Evolutionary conservation across 805 yeast genomes (phyloP).

Genomic region (Candida stauntonica): DNA sequence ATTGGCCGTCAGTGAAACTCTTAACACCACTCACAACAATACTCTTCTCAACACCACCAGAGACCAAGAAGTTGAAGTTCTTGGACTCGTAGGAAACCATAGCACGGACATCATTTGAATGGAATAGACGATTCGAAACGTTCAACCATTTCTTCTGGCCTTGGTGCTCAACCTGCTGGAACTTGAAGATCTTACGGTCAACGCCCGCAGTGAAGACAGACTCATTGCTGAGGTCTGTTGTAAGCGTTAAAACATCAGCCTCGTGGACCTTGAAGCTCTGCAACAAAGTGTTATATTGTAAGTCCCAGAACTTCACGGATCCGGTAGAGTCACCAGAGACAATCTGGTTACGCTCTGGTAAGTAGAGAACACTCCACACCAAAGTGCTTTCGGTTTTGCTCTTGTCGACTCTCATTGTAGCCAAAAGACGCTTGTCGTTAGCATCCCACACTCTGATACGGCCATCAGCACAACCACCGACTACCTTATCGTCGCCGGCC

Average conservation of each 20-base stretch:
- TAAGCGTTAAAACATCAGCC: constrained; percentile 81
- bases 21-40: constrained; percentile 58
- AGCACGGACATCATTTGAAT: constrained; percentile 80
- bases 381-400: constrained; percentile 80
- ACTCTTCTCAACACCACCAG: constrained; percentile 80
- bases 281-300: constrained; percentile 63
- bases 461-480: constrained; percentile 97
- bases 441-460: constrained; percentile 78
- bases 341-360: constrained; percentile 63
- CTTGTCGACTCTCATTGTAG: constrained; percentile 90
- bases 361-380: constrained; percentile 78
- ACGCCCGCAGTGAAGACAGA: constrained; percentile 85
- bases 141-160: constrained; percentile 67
- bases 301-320: constrained; percentile 88
- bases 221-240: constrained; percentile 55
- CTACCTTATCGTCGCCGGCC: constrained; percentile 57
- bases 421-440: constrained; percentile 47
- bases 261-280: constrained; percentile 84
- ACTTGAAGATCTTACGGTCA: constrained; percentile 84
- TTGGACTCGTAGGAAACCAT: constrained; percentile 67
- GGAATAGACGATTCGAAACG: constrained; percentile 71
- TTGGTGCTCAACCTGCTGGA: constrained; percentile 28
- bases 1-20: constrained; percentile 66
- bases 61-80: constrained; percentile 61
- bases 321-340: constrained; percentile 99